A percentile compares a stretch with the other conserved stretches of the same genome.
phyloP scores from a whole-genome alignment of 805 yeast genomes.

The Kockiozyma suomiensis region DNA sequence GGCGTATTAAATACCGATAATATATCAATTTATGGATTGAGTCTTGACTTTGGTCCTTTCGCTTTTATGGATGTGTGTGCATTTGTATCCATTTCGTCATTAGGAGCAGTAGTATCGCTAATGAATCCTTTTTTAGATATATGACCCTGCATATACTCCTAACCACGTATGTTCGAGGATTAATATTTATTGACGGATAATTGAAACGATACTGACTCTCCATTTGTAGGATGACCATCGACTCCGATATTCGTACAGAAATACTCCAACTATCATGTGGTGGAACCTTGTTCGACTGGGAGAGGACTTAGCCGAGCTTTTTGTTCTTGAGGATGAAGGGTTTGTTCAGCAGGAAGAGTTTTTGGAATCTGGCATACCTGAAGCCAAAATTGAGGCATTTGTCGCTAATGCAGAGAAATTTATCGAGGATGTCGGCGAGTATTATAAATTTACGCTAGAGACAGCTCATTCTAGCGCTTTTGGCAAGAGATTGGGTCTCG shows the following conservation, averaged over 20 bases:
- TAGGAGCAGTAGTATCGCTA: neutral
- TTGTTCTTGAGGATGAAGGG: conserved; percentile 59
- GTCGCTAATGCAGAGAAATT: conserved; percentile 64
- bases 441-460: conserved; percentile 65
- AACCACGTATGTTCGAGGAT: conserved; percentile 52
- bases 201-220: no score
- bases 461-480: conserved; percentile 59
- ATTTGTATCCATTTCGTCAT: neutral
- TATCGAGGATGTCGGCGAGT: conserved; percentile 64
- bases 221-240: conserved; percentile 60
- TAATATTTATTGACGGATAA: neutral
- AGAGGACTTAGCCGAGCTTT: conserved; percentile 76
- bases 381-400: conserved; percentile 55
- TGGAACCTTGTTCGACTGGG: conserved; percentile 89
- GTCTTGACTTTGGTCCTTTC: conserved; percentile 95
- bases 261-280: conserved; percentile 86
- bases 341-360: conserved; percentile 39
- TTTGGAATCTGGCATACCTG: conserved; percentile 47
- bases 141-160: conserved; percentile 80
- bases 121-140: conserved; percentile 57
- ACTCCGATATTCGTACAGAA: conserved; percentile 74
- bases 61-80: conserved; percentile 46
- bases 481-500: conserved; percentile 70
- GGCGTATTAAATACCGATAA: conserved; percentile 96
- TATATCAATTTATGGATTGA: conserved; percentile 82